Percentiles rank a stretch among this genome's conserved stretches.
phyloP scores from a whole-genome alignment of 2,329 filamentous ascomycete species.

The Arachnomyces sp. region DNA sequence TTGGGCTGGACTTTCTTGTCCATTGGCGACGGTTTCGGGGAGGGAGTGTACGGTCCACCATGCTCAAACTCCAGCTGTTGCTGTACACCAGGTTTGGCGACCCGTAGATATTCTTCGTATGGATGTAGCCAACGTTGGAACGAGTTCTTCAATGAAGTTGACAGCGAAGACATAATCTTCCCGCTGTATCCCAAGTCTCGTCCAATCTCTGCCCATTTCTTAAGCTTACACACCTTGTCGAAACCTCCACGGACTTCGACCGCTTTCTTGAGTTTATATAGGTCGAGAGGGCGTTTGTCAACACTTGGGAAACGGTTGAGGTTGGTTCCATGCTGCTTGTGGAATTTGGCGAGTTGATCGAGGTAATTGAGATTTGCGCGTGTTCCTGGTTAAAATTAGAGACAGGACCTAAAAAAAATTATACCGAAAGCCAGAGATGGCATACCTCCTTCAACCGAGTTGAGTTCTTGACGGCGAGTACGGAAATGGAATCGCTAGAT shows the following conservation, averaged over 20 bases:
- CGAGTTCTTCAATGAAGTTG: constrained; percentile 95
- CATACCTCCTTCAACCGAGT: constrained; percentile 94
- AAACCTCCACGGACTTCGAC: constrained; percentile 93
- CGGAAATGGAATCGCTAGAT: constrained; percentile 88
- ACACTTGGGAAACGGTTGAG: constrained; percentile 92
- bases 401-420: constrained; percentile 18
- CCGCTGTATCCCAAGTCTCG: constrained; percentile 94
- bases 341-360: constrained; percentile 89
- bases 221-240: constrained; percentile 90
- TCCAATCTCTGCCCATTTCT: constrained; percentile 99
- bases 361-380: constrained; percentile 93
- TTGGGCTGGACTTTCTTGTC: constrained; percentile 40
- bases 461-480: constrained; percentile 91
- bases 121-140: constrained; percentile 95
- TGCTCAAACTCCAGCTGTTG: constrained; percentile 91
- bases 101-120: constrained; percentile 86
- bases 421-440: constrained; percentile 1
- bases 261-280: constrained; percentile 94
- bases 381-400: constrained; percentile 55
- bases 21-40: constrained; percentile 66
- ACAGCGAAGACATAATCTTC: constrained; percentile 98
- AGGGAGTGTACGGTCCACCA: constrained; percentile 78
- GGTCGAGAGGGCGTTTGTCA: constrained; percentile 90
- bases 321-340: constrained; percentile 92
- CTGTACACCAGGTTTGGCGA: constrained; percentile 92